Evolutionary conservation across 2,329 filamentous ascomycete genomes (phyloP).

Genomic region (Dryadomyces quercivorus): DNA sequence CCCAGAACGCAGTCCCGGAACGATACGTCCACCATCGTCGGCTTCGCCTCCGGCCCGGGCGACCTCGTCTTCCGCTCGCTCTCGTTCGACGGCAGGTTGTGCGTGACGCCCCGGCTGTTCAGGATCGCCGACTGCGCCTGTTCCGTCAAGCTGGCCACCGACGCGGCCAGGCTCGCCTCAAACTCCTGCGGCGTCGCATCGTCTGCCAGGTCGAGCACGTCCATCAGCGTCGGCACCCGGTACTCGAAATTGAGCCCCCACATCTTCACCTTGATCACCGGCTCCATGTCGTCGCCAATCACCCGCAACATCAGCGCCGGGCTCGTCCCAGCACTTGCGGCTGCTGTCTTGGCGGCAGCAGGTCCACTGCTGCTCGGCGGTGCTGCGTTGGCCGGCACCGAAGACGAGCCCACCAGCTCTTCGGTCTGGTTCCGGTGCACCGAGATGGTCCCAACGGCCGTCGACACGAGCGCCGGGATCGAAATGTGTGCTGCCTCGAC

Average conservation of each 20-base stretch:
- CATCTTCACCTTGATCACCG: slow-evolving; percentile 76
- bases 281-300: slow-evolving; percentile 89
- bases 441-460: slow-evolving; percentile 54
- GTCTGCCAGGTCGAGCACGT: slow-evolving; percentile 58
- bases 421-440: slow-evolving; percentile 55
- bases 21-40: slow-evolving; percentile 59
- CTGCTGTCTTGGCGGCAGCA: neutral
- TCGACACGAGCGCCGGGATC: slow-evolving; percentile 67
- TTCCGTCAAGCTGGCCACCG: slow-evolving; percentile 65
- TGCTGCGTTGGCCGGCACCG: slow-evolving; percentile 16
- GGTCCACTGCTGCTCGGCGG: neutral
- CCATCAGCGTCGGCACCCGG: slow-evolving; percentile 70
- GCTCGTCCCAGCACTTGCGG: neutral
- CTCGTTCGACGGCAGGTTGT: neutral
- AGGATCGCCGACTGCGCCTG: slow-evolving; percentile 39
- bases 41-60: slow-evolving; percentile 26
- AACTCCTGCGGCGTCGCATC: slow-evolving; percentile 60
- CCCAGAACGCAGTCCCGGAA: slow-evolving; percentile 74
- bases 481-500: slow-evolving; percentile 71
- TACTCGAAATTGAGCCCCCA: slow-evolving; percentile 83
- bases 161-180: slow-evolving; percentile 63
- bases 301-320: slow-evolving; percentile 75
- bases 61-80: neutral
- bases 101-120: slow-evolving; percentile 12
- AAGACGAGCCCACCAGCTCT: slow-evolving; percentile 51